Evolutionary conservation across 176 grass and related monocot genomes (phyloP), one percentile per base, ranked within the genome.

Genomic region (Panicum miliaceum): DNA sequence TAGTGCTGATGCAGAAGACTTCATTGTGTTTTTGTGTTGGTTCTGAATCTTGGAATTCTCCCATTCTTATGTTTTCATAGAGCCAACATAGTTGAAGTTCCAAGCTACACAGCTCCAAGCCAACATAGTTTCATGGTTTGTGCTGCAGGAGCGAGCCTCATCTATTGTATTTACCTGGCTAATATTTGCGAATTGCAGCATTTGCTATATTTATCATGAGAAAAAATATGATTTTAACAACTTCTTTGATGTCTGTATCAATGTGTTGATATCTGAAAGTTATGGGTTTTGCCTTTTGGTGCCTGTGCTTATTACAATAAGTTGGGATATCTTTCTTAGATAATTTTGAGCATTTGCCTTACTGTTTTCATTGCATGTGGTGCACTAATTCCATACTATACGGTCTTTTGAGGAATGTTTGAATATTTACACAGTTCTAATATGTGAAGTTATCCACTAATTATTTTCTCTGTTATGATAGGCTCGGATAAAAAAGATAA

Each of bases 401-500:
- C 53, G 5, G 20, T 46, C 32, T 82, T 46, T 56, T 37, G 38
- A 20, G 26, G 22, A 53, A 86, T 77, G 15, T 62, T 81, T 69
- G 3, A 85, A 52, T 89, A 50, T 64, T 41, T 13, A 16, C 20
- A 14, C 19, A 40, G 37, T 46, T 73, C 36, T 68, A 57, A 63
- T 43, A 32, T 57, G 41, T 67, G 27, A 66, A 58, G 46, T 81
- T 43, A 8, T 43, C 40, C 34, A 42, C 76, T 86, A 45, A 64
- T 75, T 48, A 40, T 54, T 4, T 14, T 88, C 54, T n/a, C 34
- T 90, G 26, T 66, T 86, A 22, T 88, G 63, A 62, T 61, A 96
- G 97, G 86, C 97, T 40, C 90, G 93, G 70, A 99, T 99, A 86
- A 99, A 99, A 80, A 99, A 99, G 88, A 99, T 99, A 74, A 99